These are phyloP conservation scores for Ormosia emarginata DNA, from an alignment of 306 rosid genomes.

Conservation along the genomic window DNA sequence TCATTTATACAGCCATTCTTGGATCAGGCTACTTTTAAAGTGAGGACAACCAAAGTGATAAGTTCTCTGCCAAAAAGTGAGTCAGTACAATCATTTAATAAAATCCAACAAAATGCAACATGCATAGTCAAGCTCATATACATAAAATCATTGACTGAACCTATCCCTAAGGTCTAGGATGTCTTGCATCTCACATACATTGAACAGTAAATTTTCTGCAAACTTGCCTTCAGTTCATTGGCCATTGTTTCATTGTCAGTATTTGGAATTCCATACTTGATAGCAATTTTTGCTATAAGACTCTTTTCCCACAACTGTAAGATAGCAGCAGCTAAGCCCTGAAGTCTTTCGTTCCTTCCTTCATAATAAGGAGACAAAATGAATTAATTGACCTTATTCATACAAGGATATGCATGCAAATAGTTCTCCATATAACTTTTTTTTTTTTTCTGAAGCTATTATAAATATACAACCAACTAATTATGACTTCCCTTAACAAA, in stretches of 20 bases:
- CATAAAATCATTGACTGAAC: background rate
- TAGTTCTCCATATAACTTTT: background rate
- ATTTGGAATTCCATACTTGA: constrained; percentile 72
- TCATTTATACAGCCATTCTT: background rate
- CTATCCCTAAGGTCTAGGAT: constrained; percentile 7
- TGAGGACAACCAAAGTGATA: constrained; percentile 2
- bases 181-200: constrained; percentile 1
- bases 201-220: constrained; percentile 4
- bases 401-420: constrained; percentile 9
- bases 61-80: background rate
- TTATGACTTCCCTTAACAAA: background rate
- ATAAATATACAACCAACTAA: background rate
- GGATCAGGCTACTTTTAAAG: background rate
- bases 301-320: constrained; percentile 87
- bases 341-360: constrained; percentile 85
- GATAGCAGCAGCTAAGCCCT: constrained; percentile 82
- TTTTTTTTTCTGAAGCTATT: background rate
- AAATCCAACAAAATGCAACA: background rate
- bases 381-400: constrained; percentile 12
- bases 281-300: constrained; percentile 68
- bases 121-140: background rate
- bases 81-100: background rate
- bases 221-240: constrained; percentile 75
- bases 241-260: constrained; percentile 77
- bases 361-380: constrained; percentile 20